Base-by-base conservation (phyloP, 2,329 filamentous ascomycete genomes). In the Trichoderma atroviride region DNA sequence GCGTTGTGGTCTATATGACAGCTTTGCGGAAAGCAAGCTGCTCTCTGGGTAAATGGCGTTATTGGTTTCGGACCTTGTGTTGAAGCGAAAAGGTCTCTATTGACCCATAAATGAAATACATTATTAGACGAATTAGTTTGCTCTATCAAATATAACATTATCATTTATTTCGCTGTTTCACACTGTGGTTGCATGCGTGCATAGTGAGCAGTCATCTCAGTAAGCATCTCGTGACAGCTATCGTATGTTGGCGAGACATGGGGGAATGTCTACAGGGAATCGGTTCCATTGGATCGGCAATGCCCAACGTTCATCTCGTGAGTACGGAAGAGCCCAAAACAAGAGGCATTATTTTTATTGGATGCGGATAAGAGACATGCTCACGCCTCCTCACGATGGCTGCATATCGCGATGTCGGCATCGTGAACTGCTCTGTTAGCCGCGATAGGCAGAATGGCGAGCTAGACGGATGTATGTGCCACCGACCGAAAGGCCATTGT, bases 191-290 rank as follows among this genome's bases (percentile, higher is more conserved):
- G 47, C 47, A 37, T 63, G 43, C 43, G 10, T 40, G 53, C 27
- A 35, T 58, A 22, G 53, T 35, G 53, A 50, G 50, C 37, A 33
- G 10, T 13, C 37, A 16, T 66, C 27, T 31, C 3, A 4, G 40
- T 58, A 53, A 35, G 63, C 40, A 43, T 59, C 63, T 66, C 63
- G 63, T 66, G 63, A 66, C 40, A 19, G 35, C 29, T 22, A 50
- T 66, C 40, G 22, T 50, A 66, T 59, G 63, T 29, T 66, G 63
- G 50, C n/a, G 52, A 40, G 52, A 40, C 40, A 66, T 52, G 53
- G 55, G 40, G 53, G 22, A 22, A 53, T 53, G 24, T 27, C 4
- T 5, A 14, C 33, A 27, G 24, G n/a, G 27, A 47, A 33, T 16
- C 22, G 35, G 50, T 19, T n/a, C 52, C 27, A 27, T 57, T 50